Base-by-base conservation (phyloP, 176 grass and related monocot species). In the Saccharum officinarum region DNA sequence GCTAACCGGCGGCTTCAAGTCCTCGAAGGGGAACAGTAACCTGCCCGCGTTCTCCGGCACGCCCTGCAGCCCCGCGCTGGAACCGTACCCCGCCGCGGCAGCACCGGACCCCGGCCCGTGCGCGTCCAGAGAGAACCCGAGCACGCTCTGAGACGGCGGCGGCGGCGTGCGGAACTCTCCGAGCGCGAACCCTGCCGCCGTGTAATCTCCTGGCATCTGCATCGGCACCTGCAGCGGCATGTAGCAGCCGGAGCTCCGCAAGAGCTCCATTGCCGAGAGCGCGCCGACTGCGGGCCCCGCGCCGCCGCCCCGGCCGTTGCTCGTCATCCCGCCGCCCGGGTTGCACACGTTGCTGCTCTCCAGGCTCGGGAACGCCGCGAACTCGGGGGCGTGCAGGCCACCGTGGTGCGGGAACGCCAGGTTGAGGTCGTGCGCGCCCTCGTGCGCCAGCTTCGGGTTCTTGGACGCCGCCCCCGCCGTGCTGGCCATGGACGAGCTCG, bases 211-310 rank as follows among this genome's bases (percentile, higher is more conserved):
- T 0, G 76, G 76, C 81, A 88, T 88, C 33, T 59, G 90, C 87
- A 92, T 84, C 49, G 89, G 90, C 86, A 94, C 4, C 73, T 87
- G 81, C 40, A 97, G 85, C 31, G 88, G 88, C 82, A 90, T 78
- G 2, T 92, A 92, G 44, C 85, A 86, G 57, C 90, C 88, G 38
- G 89, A 89, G 84, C 88, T 94, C 81, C 95, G 91, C 7, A 97
- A 87, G 33, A 97, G 88, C 86, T 97, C 95, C 92, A 97, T 97
- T 44, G 95, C 95, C 62, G 95, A 97, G 70, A 94, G 86, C 30
- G 92, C 72, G 33, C 92, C 82, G 45, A 87, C 84, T 22, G 74
- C 62, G 17, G 71, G 64, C 25, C 67, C 84, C 42, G 66, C 42
- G 73, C 89, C 66, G 1, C 70, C 22, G 20, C 71, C 26, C 20